Percentiles rank a stretch among this genome's conserved stretches.
Conservation (phyloP, 2,329 filamentous ascomycete species). For the Trichoderma oligosporum region DNA sequence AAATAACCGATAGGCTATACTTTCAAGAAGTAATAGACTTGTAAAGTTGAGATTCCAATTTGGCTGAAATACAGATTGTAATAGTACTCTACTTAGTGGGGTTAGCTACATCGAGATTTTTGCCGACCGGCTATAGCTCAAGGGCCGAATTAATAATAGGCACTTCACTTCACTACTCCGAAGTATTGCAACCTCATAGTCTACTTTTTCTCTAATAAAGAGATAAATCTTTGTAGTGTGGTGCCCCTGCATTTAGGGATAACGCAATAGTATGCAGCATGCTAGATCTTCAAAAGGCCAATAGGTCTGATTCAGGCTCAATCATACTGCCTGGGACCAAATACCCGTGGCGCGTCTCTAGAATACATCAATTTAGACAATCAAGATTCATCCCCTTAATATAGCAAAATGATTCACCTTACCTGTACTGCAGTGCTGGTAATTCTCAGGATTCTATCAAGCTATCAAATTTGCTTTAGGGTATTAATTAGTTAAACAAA, state of each 20-base stretch:
- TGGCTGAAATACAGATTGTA: no score
- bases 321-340: background rate
- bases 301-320: constrained; percentile 8
- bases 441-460: no score
- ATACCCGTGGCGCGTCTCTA: no score
- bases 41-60: no score
- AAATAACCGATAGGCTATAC: constrained; percentile 11
- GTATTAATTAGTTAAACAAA: no score
- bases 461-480: no score
- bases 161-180: background rate
- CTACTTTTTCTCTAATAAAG: background rate
- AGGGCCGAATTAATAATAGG: background rate
- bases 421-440: no score
- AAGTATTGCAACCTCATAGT: background rate
- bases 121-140: constrained; percentile 11
- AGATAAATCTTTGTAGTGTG: background rate
- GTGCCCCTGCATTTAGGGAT: background rate
- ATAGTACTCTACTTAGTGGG: no score
- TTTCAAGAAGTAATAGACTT: background rate
- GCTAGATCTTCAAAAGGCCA: background rate
- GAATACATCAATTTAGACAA: background rate
- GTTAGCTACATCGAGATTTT: constrained; percentile 1
- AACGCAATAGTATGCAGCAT: background rate
- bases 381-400: background rate
- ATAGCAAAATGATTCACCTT: no score